Evolutionary conservation across 2,329 filamentous ascomycete species (phyloP).

Genomic region (Colletotrichum sp.): DNA sequence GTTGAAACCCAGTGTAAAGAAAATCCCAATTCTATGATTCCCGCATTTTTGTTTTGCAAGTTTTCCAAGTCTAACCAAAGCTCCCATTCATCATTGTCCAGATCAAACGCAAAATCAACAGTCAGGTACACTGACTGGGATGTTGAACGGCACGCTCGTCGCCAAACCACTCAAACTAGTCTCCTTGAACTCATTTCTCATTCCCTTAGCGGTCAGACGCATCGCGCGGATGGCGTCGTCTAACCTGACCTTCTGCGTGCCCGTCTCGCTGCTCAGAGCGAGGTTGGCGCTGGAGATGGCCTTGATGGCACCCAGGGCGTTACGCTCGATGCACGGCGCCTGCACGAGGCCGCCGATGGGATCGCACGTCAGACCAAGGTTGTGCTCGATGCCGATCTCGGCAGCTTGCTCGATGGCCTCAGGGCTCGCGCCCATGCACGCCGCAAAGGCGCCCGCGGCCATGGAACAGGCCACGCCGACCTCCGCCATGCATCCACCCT

Average conservation of each 20-base stretch:
- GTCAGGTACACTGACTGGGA: conserved; percentile 58
- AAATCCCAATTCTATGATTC: not conserved
- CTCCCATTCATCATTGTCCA: not conserved
- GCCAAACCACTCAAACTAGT: conserved; percentile 55
- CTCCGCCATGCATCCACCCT: conserved; percentile 60
- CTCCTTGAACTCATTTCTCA: conserved; percentile 60
- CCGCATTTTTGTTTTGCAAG: not conserved
- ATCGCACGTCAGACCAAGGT: conserved; percentile 55
- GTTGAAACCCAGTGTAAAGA: not conserved
- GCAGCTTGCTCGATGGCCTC: conserved; percentile 57
- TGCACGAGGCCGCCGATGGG: conserved; percentile 56
- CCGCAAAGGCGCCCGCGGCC: conserved; percentile 55
- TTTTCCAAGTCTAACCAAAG: not conserved
- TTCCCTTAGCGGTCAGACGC: conserved; percentile 54
- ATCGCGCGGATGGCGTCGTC: conserved; percentile 57
- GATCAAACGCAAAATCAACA: conserved; percentile 35
- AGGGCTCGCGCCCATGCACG: conserved; percentile 55
- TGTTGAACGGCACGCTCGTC: conserved; percentile 55
- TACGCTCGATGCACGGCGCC: conserved; percentile 57
- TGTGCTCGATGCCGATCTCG: conserved; percentile 59
- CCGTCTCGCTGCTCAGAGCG: conserved; percentile 47
- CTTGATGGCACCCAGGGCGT: conserved; percentile 55
- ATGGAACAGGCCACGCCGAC: conserved; percentile 58
- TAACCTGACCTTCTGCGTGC: conserved; percentile 52
- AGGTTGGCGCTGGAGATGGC: conserved; percentile 56